A percentile compares a stretch with the other conserved stretches of the same genome.
phyloP scores from a whole-genome alignment of 73 alveolate species.

The Paramecium tetraurelia region DNA sequence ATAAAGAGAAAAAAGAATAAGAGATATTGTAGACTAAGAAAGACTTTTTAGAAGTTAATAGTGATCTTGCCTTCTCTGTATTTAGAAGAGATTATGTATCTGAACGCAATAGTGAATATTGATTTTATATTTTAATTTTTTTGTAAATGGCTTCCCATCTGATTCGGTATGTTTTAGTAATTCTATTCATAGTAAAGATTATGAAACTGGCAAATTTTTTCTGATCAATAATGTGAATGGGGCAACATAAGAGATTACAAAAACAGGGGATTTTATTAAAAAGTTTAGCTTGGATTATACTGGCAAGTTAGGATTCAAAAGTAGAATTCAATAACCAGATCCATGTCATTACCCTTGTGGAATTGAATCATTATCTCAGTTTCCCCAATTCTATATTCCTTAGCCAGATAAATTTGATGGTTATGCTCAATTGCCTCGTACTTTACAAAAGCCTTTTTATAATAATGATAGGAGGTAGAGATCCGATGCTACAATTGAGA shows the following conservation, averaged over 20 bases:
- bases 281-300: constrained; percentile 42
- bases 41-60: constrained; percentile 57
- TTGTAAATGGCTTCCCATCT: not conserved
- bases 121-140: not conserved
- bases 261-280: constrained; percentile 56
- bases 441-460: not conserved
- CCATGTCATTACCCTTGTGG: not conserved
- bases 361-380: not conserved
- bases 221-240: constrained; percentile 44
- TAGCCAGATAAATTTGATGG: not conserved
- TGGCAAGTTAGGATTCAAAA: not conserved
- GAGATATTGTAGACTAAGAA: constrained; percentile 51
- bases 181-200: not conserved
- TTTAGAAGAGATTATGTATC: constrained; percentile 1
- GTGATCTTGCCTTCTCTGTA: constrained; percentile 58
- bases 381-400: not conserved
- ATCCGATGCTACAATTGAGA: not conserved
- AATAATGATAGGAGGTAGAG: not conserved
- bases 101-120: constrained; percentile 37
- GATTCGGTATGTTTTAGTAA: not conserved
- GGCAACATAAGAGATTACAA: constrained; percentile 3
- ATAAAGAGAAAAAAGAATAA: constrained; percentile 50
- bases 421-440: not conserved
- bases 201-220: constrained; percentile 47
- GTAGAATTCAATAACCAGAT: constrained; percentile 36